Evolutionary conservation across 2,329 filamentous ascomycete species (phyloP), one percentile per base, ranked within the genome.

Genomic region (Thermomyces lanuginosus): DNA sequence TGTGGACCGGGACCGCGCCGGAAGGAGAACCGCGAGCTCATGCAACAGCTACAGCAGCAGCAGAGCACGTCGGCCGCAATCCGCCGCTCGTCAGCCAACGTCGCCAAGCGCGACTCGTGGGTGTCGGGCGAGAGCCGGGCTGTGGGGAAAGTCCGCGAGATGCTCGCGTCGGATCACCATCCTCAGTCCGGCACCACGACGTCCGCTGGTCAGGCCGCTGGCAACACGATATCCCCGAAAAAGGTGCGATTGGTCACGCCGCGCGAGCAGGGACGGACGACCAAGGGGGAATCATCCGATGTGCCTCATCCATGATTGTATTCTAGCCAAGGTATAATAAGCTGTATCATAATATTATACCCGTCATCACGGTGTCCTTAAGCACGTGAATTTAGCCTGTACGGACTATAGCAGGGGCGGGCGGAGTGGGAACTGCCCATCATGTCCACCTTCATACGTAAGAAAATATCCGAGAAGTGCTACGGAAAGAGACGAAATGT

Each of bases 1-100:
- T 74, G 69, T 36, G 61, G 61, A 2, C 56, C 59, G 2, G 65
- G 66, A 8, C 52, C 52, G 4, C 49, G 56, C 26, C 49, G 59
- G 21, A 49, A 60, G 23, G 35, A 48, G 17, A 51, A 57, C 29
- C 49, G 56, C 16, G 38, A 44, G 24, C 28, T 24, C 19, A 27
- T 46, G 16, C 39, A 43, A 14, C 37, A 45, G 16, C 44, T 54
- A 33, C 43, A 43, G 18, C 47, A 49, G 33, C 43, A 46, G 23
- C 42, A 44, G 19, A 46, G 45, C 29, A 43, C 43, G 8, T 39
- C 43, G 5, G 28, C 28, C 5, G 22, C 29, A 8, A 44, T 46
- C 21, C 46, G 47, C 24, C 49, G 49, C 26, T 35, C 45, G 4
- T 50, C 47, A 9, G 36, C 41, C 4, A 45, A 44, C 8, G 44